Base-by-base conservation (phyloP, 352 stramenopile species). In the Pythium coloratum region DNA sequence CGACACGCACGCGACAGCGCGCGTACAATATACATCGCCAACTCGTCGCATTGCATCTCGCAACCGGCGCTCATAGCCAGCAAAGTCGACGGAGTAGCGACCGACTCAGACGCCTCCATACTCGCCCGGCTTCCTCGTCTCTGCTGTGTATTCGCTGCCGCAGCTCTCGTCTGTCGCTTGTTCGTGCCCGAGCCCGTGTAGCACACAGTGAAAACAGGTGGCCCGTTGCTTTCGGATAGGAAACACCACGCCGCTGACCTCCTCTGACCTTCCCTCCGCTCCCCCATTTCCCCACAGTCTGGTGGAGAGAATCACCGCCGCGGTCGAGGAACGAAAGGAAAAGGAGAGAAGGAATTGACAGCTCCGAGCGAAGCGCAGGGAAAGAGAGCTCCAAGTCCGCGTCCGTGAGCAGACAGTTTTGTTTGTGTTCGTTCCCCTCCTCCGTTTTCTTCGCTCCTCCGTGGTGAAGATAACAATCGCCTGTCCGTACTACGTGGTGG, bases 171-270 rank as follows among this genome's bases (percentile, higher is more conserved):
- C 56, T 53, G 56, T 51, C 56, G 40, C 56, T 53, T 57, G 50
- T 12, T 54, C 46, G 46, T 26, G 50, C 18, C 32, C 26, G 28
- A 57, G 14, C 32, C 50, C 28, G 50, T 40, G 32, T 24, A 57
- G 51, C 51, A 57, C 51, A 28, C 51, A 57, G 32, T 36, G 51
- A 33, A 57, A 57, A 57, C 51, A 57, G 51, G 51, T 57, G 51
- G 51, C 24, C 38, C n/a, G 46, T 53, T 53, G n/a, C 51, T 42
- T 42, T 57, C 51, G 28, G 51, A 57, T n/a, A 57, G 51, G 28
- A 57, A 57, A 42, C 51, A 20, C 12, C 26, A 40, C 28, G 24
- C 24, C 28, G 50, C 50, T 26, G 50, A n/a, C 50, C 13, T 54
- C 46, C 46, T 30, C 28, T 30, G 46, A 32, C n/a, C 50, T 33